Evolutionary conservation across 176 grass and related monocot species (phyloP).

Genomic region (Poa pratensis): DNA sequence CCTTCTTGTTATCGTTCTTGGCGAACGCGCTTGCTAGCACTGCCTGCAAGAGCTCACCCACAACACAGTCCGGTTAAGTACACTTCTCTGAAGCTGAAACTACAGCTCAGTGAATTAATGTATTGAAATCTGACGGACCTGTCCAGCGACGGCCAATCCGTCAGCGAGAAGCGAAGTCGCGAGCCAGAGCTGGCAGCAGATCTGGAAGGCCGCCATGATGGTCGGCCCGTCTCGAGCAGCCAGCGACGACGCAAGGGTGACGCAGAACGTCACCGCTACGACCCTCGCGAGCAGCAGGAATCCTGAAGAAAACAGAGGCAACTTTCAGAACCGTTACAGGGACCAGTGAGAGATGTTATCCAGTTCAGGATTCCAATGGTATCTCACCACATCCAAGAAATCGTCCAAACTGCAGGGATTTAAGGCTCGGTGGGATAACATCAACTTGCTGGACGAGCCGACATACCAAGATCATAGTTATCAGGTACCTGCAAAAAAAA

Average conservation of each 20-base stretch:
- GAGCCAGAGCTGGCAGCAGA: slow-evolving; percentile 94
- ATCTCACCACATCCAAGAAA: slow-evolving; percentile 93
- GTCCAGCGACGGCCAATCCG: slow-evolving; percentile 90
- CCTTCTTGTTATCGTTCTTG: slow-evolving; percentile 72
- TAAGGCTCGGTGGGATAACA: slow-evolving; percentile 81
- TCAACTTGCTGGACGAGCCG: slow-evolving; percentile 80
- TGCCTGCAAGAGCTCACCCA: slow-evolving; percentile 60
- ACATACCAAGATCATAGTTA: slow-evolving; percentile 76
- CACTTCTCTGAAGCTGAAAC: slow-evolving; percentile 25
- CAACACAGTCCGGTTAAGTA: background rate
- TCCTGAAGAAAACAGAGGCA: slow-evolving; percentile 50
- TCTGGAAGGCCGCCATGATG: slow-evolving; percentile 92
- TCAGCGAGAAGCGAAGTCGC: slow-evolving; percentile 94
- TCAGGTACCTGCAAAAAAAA: slow-evolving; percentile 71
- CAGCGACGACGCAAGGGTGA: slow-evolving; percentile 85
- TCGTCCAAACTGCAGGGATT: slow-evolving; percentile 82
- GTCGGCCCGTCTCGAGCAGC: slow-evolving; percentile 78
- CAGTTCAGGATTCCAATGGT: slow-evolving; percentile 44
- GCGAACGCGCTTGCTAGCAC: slow-evolving; percentile 90
- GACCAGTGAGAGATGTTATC: slow-evolving; percentile 32
- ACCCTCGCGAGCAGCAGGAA: slow-evolving; percentile 89
- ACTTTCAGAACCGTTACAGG: slow-evolving; percentile 29
- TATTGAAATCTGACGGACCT: slow-evolving; percentile 48
- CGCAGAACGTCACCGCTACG: slow-evolving; percentile 97
- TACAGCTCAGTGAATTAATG: background rate